phyloP scores from a whole-genome alignment of 345 rosid species.

The Boechera stricta region DNA sequence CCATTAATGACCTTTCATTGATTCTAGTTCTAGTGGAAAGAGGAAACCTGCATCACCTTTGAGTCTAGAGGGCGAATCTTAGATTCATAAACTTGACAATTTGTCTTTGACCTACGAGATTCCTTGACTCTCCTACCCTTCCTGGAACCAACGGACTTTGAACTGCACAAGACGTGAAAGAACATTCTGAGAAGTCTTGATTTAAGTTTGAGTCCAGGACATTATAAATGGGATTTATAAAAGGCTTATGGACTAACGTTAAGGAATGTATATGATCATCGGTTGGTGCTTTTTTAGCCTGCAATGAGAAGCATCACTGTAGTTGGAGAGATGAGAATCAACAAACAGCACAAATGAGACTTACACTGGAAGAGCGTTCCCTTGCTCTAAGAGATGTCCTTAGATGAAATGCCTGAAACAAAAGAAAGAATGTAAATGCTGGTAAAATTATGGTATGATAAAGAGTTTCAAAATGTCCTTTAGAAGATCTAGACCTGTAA shows the following conservation, averaged over 20 bases:
- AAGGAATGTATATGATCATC: conserved; percentile 17
- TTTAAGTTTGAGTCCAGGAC: neutral
- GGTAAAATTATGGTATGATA: neutral
- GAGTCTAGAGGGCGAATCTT: conserved; percentile 20
- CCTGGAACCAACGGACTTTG: conserved; percentile 14
- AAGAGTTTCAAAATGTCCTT: neutral
- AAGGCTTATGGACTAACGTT: conserved; percentile 34
- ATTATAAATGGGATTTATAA: neutral
- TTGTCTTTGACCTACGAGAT: conserved; percentile 16
- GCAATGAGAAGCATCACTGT: conserved; percentile 23
- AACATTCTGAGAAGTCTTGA: conserved; percentile 22
- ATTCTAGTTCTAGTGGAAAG: neutral
- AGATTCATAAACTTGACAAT: conserved; percentile 26
- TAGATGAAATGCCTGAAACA: conserved; percentile 29
- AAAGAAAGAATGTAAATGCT: neutral
- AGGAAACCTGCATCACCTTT: conserved; percentile 35
- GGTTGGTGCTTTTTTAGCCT: conserved; percentile 3
- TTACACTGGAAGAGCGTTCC: conserved; percentile 36
- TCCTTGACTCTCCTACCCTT: conserved; percentile 22
- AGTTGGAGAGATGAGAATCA: conserved; percentile 10
- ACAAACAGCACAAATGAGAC: conserved; percentile 10
- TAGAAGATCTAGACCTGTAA: conserved; percentile 25
- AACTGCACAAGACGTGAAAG: conserved; percentile 7
- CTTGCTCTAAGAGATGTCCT: conserved; percentile 31
- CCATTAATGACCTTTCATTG: neutral